phyloP scores from a whole-genome alignment of 1,284 basidiomycete genomes.

The Sporisorium reilianum region DNA sequence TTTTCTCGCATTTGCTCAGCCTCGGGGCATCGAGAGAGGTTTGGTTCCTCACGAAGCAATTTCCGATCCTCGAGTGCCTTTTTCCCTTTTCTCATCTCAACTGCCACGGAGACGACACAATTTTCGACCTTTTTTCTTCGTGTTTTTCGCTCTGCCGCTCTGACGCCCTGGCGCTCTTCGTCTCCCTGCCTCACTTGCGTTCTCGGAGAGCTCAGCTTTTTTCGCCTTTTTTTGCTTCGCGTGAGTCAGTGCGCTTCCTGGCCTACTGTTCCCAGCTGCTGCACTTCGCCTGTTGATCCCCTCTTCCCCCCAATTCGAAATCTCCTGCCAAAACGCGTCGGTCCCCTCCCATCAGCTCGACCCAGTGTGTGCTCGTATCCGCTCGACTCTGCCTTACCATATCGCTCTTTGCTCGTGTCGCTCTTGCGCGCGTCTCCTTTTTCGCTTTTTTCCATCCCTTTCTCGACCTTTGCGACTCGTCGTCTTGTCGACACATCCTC shows the following conservation, averaged over 20 bases:
- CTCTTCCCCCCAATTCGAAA: constrained; percentile 34
- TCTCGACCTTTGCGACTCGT: constrained; percentile 1
- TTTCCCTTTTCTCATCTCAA: constrained; percentile 9
- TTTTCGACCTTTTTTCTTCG: constrained; percentile 7
- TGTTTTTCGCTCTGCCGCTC: constrained; percentile 9
- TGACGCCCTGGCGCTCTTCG: too few species aligned
- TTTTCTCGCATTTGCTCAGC: not conserved
- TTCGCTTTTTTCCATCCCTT: constrained; percentile 16
- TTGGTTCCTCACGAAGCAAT: constrained; percentile 15
- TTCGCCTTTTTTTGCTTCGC: constrained; percentile 4
- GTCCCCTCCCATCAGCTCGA: constrained; percentile 40
- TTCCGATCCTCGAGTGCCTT: constrained; percentile 29
- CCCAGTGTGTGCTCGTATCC: constrained; percentile 28
- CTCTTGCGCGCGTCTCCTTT: constrained; percentile 43
- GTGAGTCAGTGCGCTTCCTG: not conserved
- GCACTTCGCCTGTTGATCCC: constrained; percentile 14
- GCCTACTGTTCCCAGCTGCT: not conserved
- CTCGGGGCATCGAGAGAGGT: not conserved
- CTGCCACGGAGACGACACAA: not conserved
- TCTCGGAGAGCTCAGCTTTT: not conserved
- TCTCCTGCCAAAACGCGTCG: constrained; percentile 52
- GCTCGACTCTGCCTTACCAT: constrained; percentile 38
- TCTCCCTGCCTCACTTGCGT: not conserved
- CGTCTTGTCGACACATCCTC: constrained; percentile 11
- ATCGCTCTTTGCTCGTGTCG: constrained; percentile 16